These are phyloP conservation scores for Raddia guianensis DNA, from an alignment of 176 grass and related monocot genomes.

Conservation along the genomic window DNA sequence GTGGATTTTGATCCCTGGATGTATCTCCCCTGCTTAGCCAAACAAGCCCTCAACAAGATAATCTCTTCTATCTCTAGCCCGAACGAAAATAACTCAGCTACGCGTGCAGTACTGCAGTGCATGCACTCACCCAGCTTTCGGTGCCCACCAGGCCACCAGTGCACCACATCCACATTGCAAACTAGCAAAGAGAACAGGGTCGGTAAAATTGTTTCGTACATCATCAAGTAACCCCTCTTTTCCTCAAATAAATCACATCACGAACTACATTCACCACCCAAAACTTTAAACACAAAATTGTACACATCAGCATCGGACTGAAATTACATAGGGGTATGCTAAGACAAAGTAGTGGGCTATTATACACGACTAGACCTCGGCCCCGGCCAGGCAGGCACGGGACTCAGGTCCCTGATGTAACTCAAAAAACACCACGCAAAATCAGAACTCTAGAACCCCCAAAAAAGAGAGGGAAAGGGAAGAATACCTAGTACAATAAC, in stretches of 20 bases:
- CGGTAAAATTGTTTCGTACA: neutral
- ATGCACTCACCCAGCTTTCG: no score
- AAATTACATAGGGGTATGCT: constrained; percentile 43
- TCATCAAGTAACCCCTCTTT: neutral
- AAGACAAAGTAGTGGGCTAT: constrained; percentile 40
- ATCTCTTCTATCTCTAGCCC: no score
- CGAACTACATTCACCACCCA: constrained; percentile 30
- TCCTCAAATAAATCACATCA: constrained; percentile 30
- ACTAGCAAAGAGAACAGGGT: neutral
- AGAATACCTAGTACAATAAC: constrained; percentile 65
- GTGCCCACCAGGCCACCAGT: no score
- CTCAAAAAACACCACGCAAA: constrained; percentile 48
- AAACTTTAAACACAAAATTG: constrained; percentile 52
- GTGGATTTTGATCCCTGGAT: no score
- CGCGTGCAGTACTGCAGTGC: no score
- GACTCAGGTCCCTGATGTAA: constrained; percentile 25
- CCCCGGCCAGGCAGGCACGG: constrained; percentile 19
- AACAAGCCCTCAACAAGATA: no score
- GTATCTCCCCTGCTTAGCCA: no score
- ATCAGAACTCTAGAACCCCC: constrained; percentile 40
- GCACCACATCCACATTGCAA: neutral
- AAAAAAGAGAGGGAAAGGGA: constrained; percentile 25
- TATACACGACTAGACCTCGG: constrained; percentile 47
- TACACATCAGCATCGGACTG: constrained; percentile 42
- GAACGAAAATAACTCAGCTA: no score